Percentiles rank a stretch among this genome's conserved stretches.
These are phyloP conservation scores for Melampsora americana DNA, from an alignment of 1,284 basidiomycete genomes.

Conservation along the genomic window DNA sequence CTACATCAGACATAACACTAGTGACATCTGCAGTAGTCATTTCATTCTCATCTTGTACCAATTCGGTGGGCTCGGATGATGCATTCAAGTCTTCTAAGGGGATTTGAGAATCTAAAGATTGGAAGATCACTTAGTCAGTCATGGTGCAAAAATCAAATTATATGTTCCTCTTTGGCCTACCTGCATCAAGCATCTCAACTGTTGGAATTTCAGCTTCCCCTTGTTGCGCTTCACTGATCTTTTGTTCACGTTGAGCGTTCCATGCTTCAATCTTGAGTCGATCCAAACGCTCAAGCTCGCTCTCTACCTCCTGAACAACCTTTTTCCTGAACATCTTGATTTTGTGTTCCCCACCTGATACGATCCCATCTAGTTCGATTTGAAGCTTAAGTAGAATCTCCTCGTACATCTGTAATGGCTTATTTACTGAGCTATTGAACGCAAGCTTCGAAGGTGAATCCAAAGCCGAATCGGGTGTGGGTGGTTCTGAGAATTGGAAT, in stretches of 20 bases:
- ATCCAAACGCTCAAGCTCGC: conserved; percentile 37
- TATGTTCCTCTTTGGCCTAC: background rate
- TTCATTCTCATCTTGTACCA: background rate
- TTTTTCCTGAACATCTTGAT: conserved; percentile 33
- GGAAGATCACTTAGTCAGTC: background rate
- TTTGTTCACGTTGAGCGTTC: conserved; percentile 14
- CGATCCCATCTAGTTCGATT: conserved; percentile 36
- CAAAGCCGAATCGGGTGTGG: background rate
- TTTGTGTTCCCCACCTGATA: conserved; percentile 36
- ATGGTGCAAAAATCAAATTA: background rate
- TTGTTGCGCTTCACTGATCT: background rate
- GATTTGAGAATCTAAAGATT: too few species aligned
- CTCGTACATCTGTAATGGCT: conserved; percentile 25
- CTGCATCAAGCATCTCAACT: background rate
- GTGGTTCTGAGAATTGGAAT: conserved; percentile 16
- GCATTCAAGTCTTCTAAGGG: background rate
- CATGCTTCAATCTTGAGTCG: conserved; percentile 33
- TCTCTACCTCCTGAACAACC: conserved; percentile 28
- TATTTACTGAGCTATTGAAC: conserved; percentile 29
- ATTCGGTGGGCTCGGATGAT: background rate
- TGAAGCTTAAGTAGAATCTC: conserved; percentile 30
- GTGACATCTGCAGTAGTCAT: background rate
- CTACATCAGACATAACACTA: background rate
- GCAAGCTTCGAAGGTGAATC: conserved; percentile 24
- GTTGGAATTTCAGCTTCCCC: background rate